Base-by-base conservation (phyloP, 1,139 yeast genomes). In the Blastobotrys buckinghamii region DNA sequence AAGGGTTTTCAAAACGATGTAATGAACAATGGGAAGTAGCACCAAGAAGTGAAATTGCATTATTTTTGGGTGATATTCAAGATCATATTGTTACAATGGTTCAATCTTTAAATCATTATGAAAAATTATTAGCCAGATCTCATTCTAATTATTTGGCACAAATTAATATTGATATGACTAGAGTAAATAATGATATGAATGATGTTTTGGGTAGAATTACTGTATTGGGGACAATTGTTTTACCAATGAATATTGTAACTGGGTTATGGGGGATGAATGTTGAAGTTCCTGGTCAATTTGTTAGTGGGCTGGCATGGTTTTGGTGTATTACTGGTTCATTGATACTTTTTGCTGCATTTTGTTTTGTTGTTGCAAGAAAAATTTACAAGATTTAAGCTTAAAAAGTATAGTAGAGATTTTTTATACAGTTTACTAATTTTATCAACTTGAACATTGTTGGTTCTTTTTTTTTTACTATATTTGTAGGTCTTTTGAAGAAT, bases 241-340 rank as follows among this genome's bases (percentile, higher is more conserved):
- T 92, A 55, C 97, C 97, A 9, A 76, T 90, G 74, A 92, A 90
- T 64, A 72, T 92, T 55, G 77, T 92, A 34, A 89, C 97, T 1
- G 97, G 97, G 65, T 66, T 90, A 54, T 92, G 90, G 68, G 97
- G 98, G 59, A 92, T 92, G 98, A 92, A 92, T 66, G 97, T 92
- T 16, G 68, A 62, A 17, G 89, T 90, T 19, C 97, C 97, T 0
- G 96, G 96, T 13, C 69, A 77, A 57, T 34, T 17, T 34, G 57
- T 60, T 15, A 72, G 73, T 44, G 83, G 87, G 1, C 70, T 90
- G 57, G 66, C 72, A 5, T 92, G 98, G 98, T 92, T 92, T 67
- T 84, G 80, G 61, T 55, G 66, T 10, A 69, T 69, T 42, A 54
- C 62, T 8, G 52, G 52, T 8, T 42, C 55, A 22, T 57, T 70